A percentile compares a stretch with the other conserved stretches of the same genome.
phyloP scores from a whole-genome alignment of 805 yeast species.

The Isabelozyma heimii region DNA sequence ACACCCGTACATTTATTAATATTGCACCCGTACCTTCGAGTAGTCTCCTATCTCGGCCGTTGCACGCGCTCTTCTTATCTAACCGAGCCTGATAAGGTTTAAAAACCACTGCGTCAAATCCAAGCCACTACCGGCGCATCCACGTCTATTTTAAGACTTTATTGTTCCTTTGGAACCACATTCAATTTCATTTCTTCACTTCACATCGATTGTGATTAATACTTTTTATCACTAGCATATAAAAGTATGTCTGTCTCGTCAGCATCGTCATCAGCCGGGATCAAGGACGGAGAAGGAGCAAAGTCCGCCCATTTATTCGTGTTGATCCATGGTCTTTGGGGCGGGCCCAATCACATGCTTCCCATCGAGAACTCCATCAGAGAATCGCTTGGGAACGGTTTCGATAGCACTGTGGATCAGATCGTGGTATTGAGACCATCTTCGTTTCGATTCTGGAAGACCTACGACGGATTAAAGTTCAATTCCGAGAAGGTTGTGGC shows the following conservation, averaged over 20 bases:
- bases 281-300: background rate
- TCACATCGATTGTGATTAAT: no score
- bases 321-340: conserved; percentile 44
- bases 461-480: conserved; percentile 39
- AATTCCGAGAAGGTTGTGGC: conserved; percentile 33
- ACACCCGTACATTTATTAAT: background rate
- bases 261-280: background rate
- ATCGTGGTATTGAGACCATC: conserved; percentile 37
- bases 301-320: conserved; percentile 33
- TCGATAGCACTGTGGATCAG: conserved; percentile 18
- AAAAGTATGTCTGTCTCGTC: background rate
- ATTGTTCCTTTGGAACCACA: no score
- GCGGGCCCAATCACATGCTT: conserved; percentile 40
- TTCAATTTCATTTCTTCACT: no score
- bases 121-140: no score
- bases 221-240: background rate
- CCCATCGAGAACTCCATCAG: conserved; percentile 32
- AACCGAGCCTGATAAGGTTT: no score
- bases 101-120: no score
- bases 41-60: background rate
- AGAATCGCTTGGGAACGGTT: conserved; percentile 15
- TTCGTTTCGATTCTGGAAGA: conserved; percentile 41
- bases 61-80: no score
- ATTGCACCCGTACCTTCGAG: background rate
- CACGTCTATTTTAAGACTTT: background rate